Base-by-base conservation (phyloP, 306 rosid species). In the Cajanus cajan region DNA sequence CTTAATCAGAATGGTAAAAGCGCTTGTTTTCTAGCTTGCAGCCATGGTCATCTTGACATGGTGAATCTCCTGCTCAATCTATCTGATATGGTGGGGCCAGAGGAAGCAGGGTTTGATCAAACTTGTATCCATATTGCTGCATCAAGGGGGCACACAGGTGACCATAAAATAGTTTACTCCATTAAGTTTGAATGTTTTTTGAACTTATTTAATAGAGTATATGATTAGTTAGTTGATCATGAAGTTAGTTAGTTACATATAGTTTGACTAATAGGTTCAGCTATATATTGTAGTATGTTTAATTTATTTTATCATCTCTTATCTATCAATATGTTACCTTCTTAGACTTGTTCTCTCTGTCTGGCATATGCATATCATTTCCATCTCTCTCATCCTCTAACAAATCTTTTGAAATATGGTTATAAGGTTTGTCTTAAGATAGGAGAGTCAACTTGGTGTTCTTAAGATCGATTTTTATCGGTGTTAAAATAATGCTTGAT, bases 121-220 rank as follows among this genome's bases (percentile, higher is more conserved):
- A 68, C 85, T 21, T 87, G 86, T 65, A 51, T 90, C 16, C 88
- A 78, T 69, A 69, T 79, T 40, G 93, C 97, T 28, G 87, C 89
- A 37, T 84, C 90, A 14, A 71, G 83, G 68, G 97, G 97, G 13
- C 85, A 88, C 78, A 37, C 87, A 55, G 93, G 97, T 93, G 34
- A 1, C 57, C 5, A 41, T 12, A n/a, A 15, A 37, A 5, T 18
- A 10, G 2, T 19, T 19, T 39, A 28, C 45, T n/a, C 34, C 54
- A 40, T 19, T 13, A 12, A 74, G 33, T 74, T 31, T 63, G 39
- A 0, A 8, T 70, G 16, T 14, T 37, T 52, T 5, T 11, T 54
- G 4, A 54, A 21, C 13, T 19, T 28, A 28, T 28, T 28, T 28
- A 28, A 28, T 3, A 28, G 31, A 1, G 31, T 28, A 28, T 3